A percentile compares a stretch with the other conserved stretches of the same genome.
These are phyloP conservation scores for Cicer cuneatum DNA, from an alignment of 306 rosid species.

Conservation along the genomic window DNA sequence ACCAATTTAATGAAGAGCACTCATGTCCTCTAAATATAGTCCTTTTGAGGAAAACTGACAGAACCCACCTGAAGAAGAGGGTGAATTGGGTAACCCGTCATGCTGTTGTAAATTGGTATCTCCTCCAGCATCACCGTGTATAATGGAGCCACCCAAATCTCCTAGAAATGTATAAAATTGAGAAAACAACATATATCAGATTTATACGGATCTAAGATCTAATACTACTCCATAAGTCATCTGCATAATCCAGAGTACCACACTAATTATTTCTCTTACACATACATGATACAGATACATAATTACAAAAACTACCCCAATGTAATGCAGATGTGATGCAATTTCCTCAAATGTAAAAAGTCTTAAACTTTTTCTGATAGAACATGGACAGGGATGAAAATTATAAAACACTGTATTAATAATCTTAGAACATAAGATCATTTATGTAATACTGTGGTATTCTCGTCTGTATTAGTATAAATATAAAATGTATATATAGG, in stretches of 20 bases:
- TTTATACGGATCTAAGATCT: not conserved
- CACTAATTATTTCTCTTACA: constrained; percentile 17
- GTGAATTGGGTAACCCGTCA: constrained; percentile 88
- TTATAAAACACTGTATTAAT: not conserved
- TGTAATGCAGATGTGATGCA: not conserved
- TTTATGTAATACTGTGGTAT: not conserved
- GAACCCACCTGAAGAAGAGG: constrained; percentile 99
- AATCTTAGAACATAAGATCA: not conserved
- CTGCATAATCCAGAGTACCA: not conserved
- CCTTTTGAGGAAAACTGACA: constrained; percentile 97
- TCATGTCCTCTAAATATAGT: constrained; percentile 94
- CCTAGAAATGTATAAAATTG: constrained; percentile 53
- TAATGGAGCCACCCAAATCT: constrained; percentile 94
- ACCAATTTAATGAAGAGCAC: constrained; percentile 88
- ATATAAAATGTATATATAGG: not conserved
- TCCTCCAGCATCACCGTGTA: constrained; percentile 77
- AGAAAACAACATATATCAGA: constrained; percentile 15
- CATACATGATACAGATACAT: not conserved
- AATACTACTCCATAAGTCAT: constrained; percentile 10
- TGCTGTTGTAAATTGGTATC: constrained; percentile 65
- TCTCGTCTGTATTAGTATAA: not conserved
- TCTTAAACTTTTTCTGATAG: not conserved
- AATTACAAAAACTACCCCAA: constrained; percentile 19
- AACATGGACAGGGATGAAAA: not conserved
- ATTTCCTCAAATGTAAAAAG: not conserved